Evolutionary conservation across 2,329 filamentous ascomycete species (phyloP), one percentile per base, ranked within the genome.

Genomic region (Talaromyces sp.): DNA sequence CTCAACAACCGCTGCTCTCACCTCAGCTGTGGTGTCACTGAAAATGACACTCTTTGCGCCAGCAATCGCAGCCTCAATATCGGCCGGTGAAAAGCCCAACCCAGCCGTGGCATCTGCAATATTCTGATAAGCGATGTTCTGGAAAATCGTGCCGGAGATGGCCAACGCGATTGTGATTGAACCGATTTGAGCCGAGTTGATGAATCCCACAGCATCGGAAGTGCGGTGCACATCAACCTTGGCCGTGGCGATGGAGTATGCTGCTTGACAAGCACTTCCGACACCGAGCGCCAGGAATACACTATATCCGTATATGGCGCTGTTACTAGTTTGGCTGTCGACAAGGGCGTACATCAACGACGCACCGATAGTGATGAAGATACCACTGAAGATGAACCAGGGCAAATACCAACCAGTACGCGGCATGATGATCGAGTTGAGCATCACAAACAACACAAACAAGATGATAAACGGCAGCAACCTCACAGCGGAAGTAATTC

Each of bases 401-500:
- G 70, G 68, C 41, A 68, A 59, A 63, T 72, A 73, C 50, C 68
- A 69, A 3, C 71, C 68, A 10, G 66, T 47, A 19, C 54, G 67
- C 1, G 68, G 62, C 69, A 75, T 67, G 1, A 71, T 50, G 6
- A 52, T 58, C 10, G 72, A 70, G 33, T 70, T 70, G 7, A 73
- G 68, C 35, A 69, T 41, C n/a, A 73, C n/a, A 31, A 64, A 57
- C 39, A 75, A 67, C 57, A 69, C 71, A 13, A 72, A 72, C 8
- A 75, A 63, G 7, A 39, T 75, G 68, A 22, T 69, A 68, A n/a
- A 76, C 70, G 10, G 71, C 69, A n/a, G 71, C 68, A 62, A 33
- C 17, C 56, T 67, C 15, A 74, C 56, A 3, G 72, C 73, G 0
- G 69, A 72, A 3, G 47, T 62, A 13, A 62, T 62, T 4, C 60